These are phyloP conservation scores for Beauveria sp. DNA, from an alignment of 2,329 filamentous ascomycete species.

Conservation along the genomic window DNA sequence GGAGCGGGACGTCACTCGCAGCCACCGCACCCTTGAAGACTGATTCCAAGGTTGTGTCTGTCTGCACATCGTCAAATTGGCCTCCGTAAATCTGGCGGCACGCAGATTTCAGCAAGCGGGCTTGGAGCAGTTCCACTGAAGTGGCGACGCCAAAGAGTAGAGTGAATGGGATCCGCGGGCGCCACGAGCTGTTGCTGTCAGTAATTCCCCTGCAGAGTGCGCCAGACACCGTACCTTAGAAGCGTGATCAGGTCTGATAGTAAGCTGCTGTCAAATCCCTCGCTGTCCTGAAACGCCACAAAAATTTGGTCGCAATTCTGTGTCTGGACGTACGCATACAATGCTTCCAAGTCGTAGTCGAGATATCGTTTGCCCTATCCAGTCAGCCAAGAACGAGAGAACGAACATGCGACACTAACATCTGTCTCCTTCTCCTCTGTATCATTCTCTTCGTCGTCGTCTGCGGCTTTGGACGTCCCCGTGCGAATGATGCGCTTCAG, in stretches of 20 bases:
- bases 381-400: background rate
- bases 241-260: slow-evolving; percentile 64
- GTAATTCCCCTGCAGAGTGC: background rate
- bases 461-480: slow-evolving; percentile 39
- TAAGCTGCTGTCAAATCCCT: slow-evolving; percentile 68
- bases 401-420: slow-evolving; percentile 24
- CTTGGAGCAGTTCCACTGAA: slow-evolving; percentile 71
- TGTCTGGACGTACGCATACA: slow-evolving; percentile 51
- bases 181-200: slow-evolving; percentile 50
- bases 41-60: slow-evolving; percentile 62
- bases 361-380: slow-evolving; percentile 58
- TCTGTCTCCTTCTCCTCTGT: slow-evolving; percentile 36
- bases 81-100: slow-evolving; percentile 60
- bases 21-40: slow-evolving; percentile 61
- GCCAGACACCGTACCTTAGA: slow-evolving; percentile 47
- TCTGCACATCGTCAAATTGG: slow-evolving; percentile 71
- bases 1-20: slow-evolving; percentile 45
- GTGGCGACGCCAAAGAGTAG: slow-evolving; percentile 75
- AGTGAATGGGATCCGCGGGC: slow-evolving; percentile 67
- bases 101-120: slow-evolving; percentile 61
- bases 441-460: slow-evolving; percentile 54
- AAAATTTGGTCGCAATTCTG: slow-evolving; percentile 53
- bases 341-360: slow-evolving; percentile 69
- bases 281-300: slow-evolving; percentile 71
- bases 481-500: slow-evolving; percentile 68